These are phyloP conservation scores for Neonectria magnoliae DNA, from an alignment of 2,329 filamentous ascomycete species.

Conservation along the genomic window DNA sequence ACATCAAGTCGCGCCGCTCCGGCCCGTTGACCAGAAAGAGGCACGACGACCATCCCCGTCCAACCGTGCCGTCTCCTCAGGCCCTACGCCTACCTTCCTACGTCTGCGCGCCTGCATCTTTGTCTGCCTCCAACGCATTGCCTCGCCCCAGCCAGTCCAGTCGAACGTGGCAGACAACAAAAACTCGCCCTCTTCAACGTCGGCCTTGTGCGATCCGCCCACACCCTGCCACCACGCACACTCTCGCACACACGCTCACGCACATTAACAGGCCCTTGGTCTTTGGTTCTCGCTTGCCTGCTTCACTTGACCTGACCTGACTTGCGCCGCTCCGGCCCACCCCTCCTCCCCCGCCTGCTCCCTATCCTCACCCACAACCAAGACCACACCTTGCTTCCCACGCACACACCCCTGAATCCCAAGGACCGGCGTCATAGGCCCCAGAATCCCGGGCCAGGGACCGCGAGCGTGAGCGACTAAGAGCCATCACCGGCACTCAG, in stretches of 20 bases:
- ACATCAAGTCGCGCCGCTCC: slow-evolving; percentile 36
- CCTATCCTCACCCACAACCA: slow-evolving; percentile 30
- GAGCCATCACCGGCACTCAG: slow-evolving; percentile 48
- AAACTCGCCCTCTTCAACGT: slow-evolving; percentile 12
- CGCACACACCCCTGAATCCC: slow-evolving; percentile 40
- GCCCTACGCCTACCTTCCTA: slow-evolving; percentile 28
- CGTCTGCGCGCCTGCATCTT: slow-evolving; percentile 39
- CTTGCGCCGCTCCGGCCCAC: slow-evolving; percentile 33
- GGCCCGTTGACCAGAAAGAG: slow-evolving; percentile 35
- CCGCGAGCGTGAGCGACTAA: slow-evolving; percentile 45
- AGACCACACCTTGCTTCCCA: slow-evolving; percentile 36
- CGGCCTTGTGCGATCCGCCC: slow-evolving; percentile 36
- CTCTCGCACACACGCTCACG: slow-evolving; percentile 32
- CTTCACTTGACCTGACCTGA: slow-evolving; percentile 15
- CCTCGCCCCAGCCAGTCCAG: slow-evolving; percentile 10
- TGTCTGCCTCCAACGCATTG: slow-evolving; percentile 27
- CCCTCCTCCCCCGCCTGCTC: slow-evolving; percentile 40
- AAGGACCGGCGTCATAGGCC: slow-evolving; percentile 56
- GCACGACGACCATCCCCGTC: slow-evolving; percentile 31
- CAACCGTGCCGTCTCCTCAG: slow-evolving; percentile 28
- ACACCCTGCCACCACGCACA: slow-evolving; percentile 30
- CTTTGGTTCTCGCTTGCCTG: slow-evolving; percentile 11
- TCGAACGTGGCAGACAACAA: slow-evolving; percentile 12
- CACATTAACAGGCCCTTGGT: slow-evolving; percentile 23
- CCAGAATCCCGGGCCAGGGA: slow-evolving; percentile 52